Base-by-base conservation (phyloP, 345 rosid species). In the Pseudoturritis turrita region DNA sequence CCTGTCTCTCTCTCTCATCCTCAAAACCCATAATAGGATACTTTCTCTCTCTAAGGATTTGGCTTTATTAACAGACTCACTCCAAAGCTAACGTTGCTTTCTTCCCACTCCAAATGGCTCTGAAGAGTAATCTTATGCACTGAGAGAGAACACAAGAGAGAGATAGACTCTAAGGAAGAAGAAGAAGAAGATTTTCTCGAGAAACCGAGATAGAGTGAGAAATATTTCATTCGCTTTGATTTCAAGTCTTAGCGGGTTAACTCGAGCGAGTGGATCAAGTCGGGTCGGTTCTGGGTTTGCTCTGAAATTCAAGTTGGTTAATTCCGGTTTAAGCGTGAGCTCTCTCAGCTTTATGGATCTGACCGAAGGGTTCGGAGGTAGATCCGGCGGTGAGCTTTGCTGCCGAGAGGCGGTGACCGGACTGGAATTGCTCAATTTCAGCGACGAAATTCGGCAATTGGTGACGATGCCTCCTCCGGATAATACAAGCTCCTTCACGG, bases 401-500 rank as follows among this genome's bases (percentile, higher is more conserved):
- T 74, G 52, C 18, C 41, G 74, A 13, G 77, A 59, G 13, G 75
- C 66, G 19, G 53, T 58, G 25, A 54, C 76, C 6, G 86, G 68
- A 10, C 71, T 82, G 0, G 85, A 85, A 44, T 76, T 86, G 3
- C 76, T 79, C 61, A 81, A 77, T 61, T 76, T 87, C 52, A 70
- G 65, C 10, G 88, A 87, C 17, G 84, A 83, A 57, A 57, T 83
- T 52, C 83, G 70, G 13, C 88, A 79, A 17, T 49, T 85, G 66
- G 76, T 78, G 45, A 35, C 84, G 21, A 67, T 51, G 10, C 84
- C 89, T 15, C 72, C 75, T 15, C 72, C 75, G 9, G 84, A 83
- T 5, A 78, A 78, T 22, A 78, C 80, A 5, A 81, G 81, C 44
- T 85, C 89, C 22, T 87, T 87, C 77, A 87, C 85, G 41, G 89